A percentile compares a stretch with the other conserved stretches of the same genome.
Conservation (phyloP, 768 basidiomycete species). For the Strobilomyces dryophilus region DNA sequence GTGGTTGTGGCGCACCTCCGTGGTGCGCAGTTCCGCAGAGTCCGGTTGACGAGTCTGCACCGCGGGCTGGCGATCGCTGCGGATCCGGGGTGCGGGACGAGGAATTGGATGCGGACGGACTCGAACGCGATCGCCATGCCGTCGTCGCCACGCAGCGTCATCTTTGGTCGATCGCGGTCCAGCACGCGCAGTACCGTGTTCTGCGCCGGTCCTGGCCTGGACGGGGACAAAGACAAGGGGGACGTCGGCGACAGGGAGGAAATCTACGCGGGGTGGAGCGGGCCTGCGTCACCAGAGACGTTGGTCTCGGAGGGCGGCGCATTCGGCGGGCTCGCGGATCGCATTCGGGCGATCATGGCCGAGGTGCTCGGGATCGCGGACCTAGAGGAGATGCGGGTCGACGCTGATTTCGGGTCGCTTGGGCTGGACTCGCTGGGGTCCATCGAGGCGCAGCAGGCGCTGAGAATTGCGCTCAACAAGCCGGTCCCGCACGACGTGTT, state of each 20-base stretch:
- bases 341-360: constrained; percentile 40
- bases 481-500: constrained; percentile 46
- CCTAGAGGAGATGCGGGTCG: constrained; percentile 38
- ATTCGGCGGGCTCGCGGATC: neutral
- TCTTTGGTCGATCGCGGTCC: constrained; percentile 27
- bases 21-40: constrained; percentile 55
- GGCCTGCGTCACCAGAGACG: constrained; percentile 36
- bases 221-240: constrained; percentile 6
- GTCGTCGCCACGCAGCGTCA: constrained; percentile 24
- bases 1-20: constrained; percentile 53
- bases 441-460: constrained; percentile 53
- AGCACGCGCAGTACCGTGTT: constrained; percentile 18
- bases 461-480: constrained; percentile 40
- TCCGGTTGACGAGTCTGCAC: constrained; percentile 48
- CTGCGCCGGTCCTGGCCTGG: constrained; percentile 2
- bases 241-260: constrained; percentile 6
- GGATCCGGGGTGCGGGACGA: constrained; percentile 3
- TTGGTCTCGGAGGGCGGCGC: constrained; percentile 32
- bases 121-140: constrained; percentile 28
- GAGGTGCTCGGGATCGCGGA: constrained; percentile 37
- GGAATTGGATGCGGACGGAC: constrained; percentile 20
- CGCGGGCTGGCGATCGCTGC: constrained; percentile 39
- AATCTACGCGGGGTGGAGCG: constrained; percentile 12
- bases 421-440: constrained; percentile 65
- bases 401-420: constrained; percentile 43